Conservation (phyloP, 805 yeast genomes). For the Hanseniaspora thailandica region DNA sequence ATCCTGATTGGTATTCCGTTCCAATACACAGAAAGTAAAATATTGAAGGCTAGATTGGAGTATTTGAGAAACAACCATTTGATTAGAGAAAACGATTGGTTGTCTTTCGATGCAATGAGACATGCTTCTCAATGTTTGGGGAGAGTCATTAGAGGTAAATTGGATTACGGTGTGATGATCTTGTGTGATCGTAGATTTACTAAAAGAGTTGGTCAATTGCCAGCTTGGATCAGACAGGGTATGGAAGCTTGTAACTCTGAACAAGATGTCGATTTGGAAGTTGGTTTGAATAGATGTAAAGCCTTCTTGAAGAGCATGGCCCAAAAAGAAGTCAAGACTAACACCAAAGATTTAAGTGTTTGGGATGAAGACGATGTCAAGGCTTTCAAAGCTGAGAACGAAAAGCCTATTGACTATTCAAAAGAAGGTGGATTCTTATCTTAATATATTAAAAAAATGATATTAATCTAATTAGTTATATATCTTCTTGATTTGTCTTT, state of each 20-base stretch:
- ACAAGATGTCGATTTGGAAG: conserved; percentile 85
- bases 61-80: conserved; percentile 86
- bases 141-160: conserved; percentile 92
- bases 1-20: conserved; percentile 98
- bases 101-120: conserved; percentile 98
- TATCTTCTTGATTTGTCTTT: conserved; percentile 7
- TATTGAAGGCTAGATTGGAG: conserved; percentile 86
- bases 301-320: conserved; percentile 87
- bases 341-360: conserved; percentile 13
- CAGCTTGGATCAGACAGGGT: conserved; percentile 95
- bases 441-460: background rate
- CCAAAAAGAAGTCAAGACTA: conserved; percentile 37
- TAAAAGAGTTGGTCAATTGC: conserved; percentile 73
- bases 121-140: conserved; percentile 99
- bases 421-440: conserved; percentile 10
- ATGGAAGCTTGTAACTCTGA: conserved; percentile 26
- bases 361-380: conserved; percentile 13
- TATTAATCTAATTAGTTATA: background rate
- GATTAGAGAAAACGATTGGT: conserved; percentile 83
- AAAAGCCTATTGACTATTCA: background rate
- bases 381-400: conserved; percentile 4
- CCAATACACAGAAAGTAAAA: conserved; percentile 95
- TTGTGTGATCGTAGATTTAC: conserved; percentile 89
- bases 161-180: conserved; percentile 98
- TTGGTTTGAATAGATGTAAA: conserved; percentile 92